A percentile compares a stretch with the other conserved stretches of the same genome.
These are phyloP conservation scores for Talaromyces sp. DNA, from an alignment of 2,329 filamentous ascomycete species.

Conservation along the genomic window DNA sequence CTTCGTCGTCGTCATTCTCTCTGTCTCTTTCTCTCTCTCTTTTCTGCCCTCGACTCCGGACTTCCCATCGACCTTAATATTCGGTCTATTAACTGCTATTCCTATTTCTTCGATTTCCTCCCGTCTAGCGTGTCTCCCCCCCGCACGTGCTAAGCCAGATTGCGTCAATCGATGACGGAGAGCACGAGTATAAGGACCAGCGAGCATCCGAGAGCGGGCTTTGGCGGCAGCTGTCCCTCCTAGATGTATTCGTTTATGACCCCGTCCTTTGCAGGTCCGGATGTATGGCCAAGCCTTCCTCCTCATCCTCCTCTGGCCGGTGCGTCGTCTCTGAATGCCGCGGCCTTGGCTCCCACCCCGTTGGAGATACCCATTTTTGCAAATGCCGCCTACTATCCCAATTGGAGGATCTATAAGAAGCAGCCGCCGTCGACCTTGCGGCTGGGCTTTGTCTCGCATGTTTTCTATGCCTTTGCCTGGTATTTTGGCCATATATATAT, in stretches of 20 bases:
- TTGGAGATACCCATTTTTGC: constrained; percentile 38
- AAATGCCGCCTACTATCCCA: constrained; percentile 83
- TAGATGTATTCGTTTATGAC: constrained; percentile 14
- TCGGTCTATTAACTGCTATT: neutral
- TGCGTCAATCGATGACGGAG: neutral
- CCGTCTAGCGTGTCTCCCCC: neutral
- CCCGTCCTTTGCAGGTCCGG: constrained; percentile 10
- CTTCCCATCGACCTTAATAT: neutral
- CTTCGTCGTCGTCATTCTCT: neutral
- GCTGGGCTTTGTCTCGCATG: constrained; percentile 70
- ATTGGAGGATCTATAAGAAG: constrained; percentile 66
- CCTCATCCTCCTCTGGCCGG: neutral
- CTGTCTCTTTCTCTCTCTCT: neutral
- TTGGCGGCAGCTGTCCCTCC: neutral
- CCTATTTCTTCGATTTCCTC: too few relatives aligned
- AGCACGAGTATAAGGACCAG: neutral
- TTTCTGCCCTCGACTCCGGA: neutral
- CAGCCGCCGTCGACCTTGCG: constrained; percentile 70
- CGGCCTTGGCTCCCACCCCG: constrained; percentile 18
- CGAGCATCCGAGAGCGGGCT: neutral
- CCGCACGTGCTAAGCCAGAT: neutral
- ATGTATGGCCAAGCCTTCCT: constrained; percentile 6
- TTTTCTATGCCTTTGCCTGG: constrained; percentile 77
- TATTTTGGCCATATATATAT: constrained; percentile 19
- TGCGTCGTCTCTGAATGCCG: constrained; percentile 12